Base-by-base conservation (phyloP, 2,329 filamentous ascomycete species). In the Curvularia eragrostidis region DNA sequence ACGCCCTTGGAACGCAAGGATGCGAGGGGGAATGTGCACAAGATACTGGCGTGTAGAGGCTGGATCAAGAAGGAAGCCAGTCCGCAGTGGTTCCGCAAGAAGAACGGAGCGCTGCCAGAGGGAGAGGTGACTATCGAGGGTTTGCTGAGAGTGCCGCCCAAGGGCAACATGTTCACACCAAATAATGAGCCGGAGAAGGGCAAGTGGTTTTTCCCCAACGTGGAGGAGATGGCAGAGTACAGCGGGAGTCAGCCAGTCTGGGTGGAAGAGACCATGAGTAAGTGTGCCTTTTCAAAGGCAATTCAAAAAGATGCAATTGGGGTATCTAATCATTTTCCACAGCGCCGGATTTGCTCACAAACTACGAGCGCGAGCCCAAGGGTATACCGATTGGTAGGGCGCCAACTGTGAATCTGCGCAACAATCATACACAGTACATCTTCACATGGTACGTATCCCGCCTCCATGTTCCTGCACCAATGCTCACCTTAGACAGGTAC, bases 351-450 rank as follows among this genome's bases (percentile, higher is more conserved):
- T 83, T 94, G 69, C 80, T 97, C 68, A 85, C 87, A 66, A 84
- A 89, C 62, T 89, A 92, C 73, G 87, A 93, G 69, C 87, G 92
- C 72, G 85, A 91, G 72, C 83, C 85, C 13, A 90, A 89, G 69
- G 95, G 95, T 26, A 89, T 97, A 58, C 95, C 95, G 1, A 94
- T 97, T 73, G 95, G 93, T 13, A 85, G 94, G 73, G 81, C 91
- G 6, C 86, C 95, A 4, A 92, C 96, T 79, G 93, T 99, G 59
- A 96, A 96, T 75, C 81, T 99, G 73, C 87, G 92, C 75, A 99
- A 99, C 76, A 98, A 96, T 79, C 95, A 99, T 78, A 88, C 91
- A 63, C 95, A 98, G 82, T 99, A 99, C 78, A 99, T 99, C 67
- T 95, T 97, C 77, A 99, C 95, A 66, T 99, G 95, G 95, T 98